Evolutionary conservation across 2,329 filamentous ascomycete genomes (phyloP).

Genomic region (Alternaria viburni): DNA sequence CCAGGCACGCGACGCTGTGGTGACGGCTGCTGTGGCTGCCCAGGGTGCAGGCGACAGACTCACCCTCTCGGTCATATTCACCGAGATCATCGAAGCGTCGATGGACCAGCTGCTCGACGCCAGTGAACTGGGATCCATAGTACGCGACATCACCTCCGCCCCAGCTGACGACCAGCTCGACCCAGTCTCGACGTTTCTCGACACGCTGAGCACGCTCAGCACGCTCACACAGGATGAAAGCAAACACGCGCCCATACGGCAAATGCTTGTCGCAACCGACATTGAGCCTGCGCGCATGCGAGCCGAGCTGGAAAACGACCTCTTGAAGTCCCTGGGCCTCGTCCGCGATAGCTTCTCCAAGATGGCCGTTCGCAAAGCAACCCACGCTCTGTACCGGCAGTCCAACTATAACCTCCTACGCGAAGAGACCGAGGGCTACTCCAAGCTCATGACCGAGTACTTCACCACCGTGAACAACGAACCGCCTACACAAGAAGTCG

Average conservation of each 20-base stretch:
- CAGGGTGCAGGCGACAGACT: slow-evolving; percentile 71
- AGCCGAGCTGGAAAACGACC: slow-evolving; percentile 77
- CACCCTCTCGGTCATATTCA: slow-evolving; percentile 74
- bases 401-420: slow-evolving; percentile 95
- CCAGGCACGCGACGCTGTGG: slow-evolving; percentile 69
- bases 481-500: slow-evolving; percentile 74
- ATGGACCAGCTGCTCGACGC: slow-evolving; percentile 72
- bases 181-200: slow-evolving; percentile 72
- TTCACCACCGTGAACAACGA: slow-evolving; percentile 84
- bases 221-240: slow-evolving; percentile 77
- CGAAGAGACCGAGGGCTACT: slow-evolving; percentile 96
- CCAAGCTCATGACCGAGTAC: slow-evolving; percentile 93
- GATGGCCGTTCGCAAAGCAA: slow-evolving; percentile 86
- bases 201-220: slow-evolving; percentile 79
- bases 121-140: slow-evolving; percentile 70
- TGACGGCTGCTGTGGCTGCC: slow-evolving; percentile 69
- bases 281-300: slow-evolving; percentile 78
- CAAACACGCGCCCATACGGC: slow-evolving; percentile 63
- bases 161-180: slow-evolving; percentile 55
- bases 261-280: slow-evolving; percentile 73
- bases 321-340: slow-evolving; percentile 77
- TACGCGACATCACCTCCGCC: slow-evolving; percentile 74
- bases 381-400: slow-evolving; percentile 91
- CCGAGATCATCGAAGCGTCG: slow-evolving; percentile 82
- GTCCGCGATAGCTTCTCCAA: slow-evolving; percentile 85